These are phyloP conservation scores for Globisporangium recalcitrans DNA, from an alignment of 352 stramenopile species.

Conservation along the genomic window DNA sequence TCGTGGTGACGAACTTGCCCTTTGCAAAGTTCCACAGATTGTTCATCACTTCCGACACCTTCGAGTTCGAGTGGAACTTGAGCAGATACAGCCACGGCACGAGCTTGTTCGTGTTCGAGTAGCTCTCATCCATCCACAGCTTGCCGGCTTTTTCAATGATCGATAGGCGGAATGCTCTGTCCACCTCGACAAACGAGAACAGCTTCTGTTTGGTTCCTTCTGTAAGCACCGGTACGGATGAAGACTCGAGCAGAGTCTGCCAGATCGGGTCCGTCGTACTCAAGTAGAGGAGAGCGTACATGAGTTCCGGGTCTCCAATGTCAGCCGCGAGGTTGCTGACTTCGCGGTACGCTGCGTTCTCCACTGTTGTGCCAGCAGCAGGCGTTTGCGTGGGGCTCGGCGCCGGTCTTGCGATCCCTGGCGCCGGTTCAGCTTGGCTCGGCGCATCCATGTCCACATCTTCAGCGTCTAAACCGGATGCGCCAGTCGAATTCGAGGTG, in stretches of 20 bases:
- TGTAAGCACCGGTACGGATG: neutral
- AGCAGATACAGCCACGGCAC: conserved; percentile 73
- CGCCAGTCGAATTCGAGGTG: conserved; percentile 22
- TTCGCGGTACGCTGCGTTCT: conserved; percentile 80
- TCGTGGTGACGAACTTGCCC: conserved; percentile 23
- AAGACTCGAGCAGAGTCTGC: conserved; percentile 26
- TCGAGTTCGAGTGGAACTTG: conserved; percentile 69
- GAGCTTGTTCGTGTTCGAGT: conserved; percentile 48
- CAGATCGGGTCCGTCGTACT: conserved; percentile 74
- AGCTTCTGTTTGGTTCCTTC: neutral
- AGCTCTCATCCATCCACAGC: conserved; percentile 50
- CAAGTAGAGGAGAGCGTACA: conserved; percentile 79
- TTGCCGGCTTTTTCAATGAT: conserved; percentile 55
- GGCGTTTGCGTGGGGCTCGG: conserved; percentile 1
- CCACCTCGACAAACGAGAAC: conserved; percentile 46
- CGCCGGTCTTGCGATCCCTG: conserved; percentile 1
- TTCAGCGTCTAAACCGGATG: conserved; percentile 23
- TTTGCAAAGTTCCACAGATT: conserved; percentile 69
- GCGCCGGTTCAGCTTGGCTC: neutral
- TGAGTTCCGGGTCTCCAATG: conserved; percentile 70
- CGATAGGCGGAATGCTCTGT: conserved; percentile 36
- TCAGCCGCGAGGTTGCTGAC: conserved; percentile 80
- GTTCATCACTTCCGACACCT: conserved; percentile 55
- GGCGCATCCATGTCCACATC: conserved; percentile 14
- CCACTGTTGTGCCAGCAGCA: conserved; percentile 26